Evolutionary conservation across 768 basidiomycete genomes (phyloP), one percentile per base, ranked within the genome.

Genomic region (Suillus cothurnatus): DNA sequence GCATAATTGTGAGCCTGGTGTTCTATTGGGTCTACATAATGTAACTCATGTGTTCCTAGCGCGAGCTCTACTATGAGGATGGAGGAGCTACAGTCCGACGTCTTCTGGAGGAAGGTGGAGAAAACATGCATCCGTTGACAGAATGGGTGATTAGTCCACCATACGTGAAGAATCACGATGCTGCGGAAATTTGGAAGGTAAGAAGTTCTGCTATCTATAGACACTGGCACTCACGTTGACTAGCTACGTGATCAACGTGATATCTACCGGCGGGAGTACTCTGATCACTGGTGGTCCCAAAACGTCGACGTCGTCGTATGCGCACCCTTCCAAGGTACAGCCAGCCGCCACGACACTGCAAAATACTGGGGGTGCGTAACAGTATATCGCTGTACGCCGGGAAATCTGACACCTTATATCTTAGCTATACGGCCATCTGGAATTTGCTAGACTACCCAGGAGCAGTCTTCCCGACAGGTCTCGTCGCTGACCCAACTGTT

Each of bases 371-470:
- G 62, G 66, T 69, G 52, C 66, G 71, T 28, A 47, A 4, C 12
- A 19, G n/a, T 15, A 26, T 21, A 17, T 6, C 26, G 19, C 12
- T 52, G 73, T 73, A 23, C 78, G 79, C 65, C 80, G 80, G 1
- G 72, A 68, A 12, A 63, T 77, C 45, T 79, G 72, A 71, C 81
- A 82, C 53, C 65, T 80, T 12, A 66, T 75, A 17, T 28, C 6
- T 23, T 50, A 79, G 79, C 7, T 83, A 82, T 62, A 81, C 82
- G 0, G 76, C 73, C 14, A 68, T 80, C 28, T 81, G 78, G 75
- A 85, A 85, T 64, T 67, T 84, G 19, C 69, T 78, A 17, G 84
- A 85, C 69, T 83, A 79, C 61, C 78, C 83, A 0, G 76, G 77
- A 1, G 78, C 76, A 3, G 79, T 82, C 6, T 81, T 84, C 71